Evolutionary conservation across 305 asterid species (phyloP).

Genomic region (Monarda citriodora): DNA sequence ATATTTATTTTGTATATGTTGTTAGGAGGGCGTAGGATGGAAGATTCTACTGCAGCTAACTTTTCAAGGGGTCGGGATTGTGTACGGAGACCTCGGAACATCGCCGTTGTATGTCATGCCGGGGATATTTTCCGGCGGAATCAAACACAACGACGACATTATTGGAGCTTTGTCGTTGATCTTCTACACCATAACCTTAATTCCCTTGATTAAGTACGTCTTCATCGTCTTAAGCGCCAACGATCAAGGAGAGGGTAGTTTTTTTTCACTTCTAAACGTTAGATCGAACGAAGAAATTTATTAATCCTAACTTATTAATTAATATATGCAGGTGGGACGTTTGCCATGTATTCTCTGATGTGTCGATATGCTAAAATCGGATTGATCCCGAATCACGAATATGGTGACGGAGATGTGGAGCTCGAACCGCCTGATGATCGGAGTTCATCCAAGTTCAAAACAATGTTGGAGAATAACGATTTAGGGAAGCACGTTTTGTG

Average conservation of each 20-base stretch:
- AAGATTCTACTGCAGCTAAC: conserved; percentile 45
- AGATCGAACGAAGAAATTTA: too few species aligned
- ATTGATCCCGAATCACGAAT: conserved; percentile 52
- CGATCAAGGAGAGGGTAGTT: conserved; percentile 74
- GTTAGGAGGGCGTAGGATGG: background rate
- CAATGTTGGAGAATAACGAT: conserved; percentile 32
- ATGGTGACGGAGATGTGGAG: conserved; percentile 49
- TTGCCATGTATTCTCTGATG: conserved; percentile 67
- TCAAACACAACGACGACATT: conserved; percentile 57
- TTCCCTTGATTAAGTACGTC: conserved; percentile 66
- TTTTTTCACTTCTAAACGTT: too few species aligned
- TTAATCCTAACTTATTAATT: too few species aligned
- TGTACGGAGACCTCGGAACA: conserved; percentile 81
- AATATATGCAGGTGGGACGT: conserved; percentile 55
- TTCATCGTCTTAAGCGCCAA: conserved; percentile 64
- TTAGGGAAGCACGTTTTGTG: too few species aligned
- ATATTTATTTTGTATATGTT: too few species aligned
- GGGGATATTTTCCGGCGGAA: conserved; percentile 38
- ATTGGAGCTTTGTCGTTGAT: conserved; percentile 60
- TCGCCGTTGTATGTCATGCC: conserved; percentile 69
- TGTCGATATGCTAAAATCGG: conserved; percentile 75
- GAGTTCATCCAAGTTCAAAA: conserved; percentile 37
- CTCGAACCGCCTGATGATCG: conserved; percentile 34
- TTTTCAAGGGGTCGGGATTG: conserved; percentile 73
- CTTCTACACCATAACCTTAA: conserved; percentile 55